A percentile compares a stretch with the other conserved stretches of the same genome.
Evolutionary conservation across 129 eudicot genomes (phyloP).

Genomic region (Helianthus tuberosus): DNA sequence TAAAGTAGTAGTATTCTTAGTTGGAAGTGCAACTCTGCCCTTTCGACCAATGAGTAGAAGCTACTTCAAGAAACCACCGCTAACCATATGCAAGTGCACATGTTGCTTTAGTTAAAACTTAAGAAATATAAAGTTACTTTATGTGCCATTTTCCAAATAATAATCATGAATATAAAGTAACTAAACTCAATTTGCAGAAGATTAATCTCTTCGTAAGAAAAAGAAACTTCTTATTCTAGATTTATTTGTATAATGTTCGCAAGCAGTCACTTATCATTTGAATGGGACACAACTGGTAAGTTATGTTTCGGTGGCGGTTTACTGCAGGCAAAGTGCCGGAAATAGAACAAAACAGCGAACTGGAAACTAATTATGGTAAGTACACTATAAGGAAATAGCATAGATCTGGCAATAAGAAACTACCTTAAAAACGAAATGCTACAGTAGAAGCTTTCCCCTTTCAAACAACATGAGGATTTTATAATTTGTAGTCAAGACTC

Average conservation of each 20-base stretch:
- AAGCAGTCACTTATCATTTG: background rate
- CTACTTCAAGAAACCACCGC: background rate
- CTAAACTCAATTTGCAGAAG: background rate
- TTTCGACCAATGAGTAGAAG: background rate
- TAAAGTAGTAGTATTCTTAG: slow-evolving; percentile 3
- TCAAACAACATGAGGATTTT: background rate
- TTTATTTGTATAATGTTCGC: background rate
- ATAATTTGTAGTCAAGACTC: background rate
- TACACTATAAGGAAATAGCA: background rate
- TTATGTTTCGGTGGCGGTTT: background rate
- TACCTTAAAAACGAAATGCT: background rate
- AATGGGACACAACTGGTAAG: background rate
- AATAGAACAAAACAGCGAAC: background rate
- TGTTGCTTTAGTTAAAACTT: background rate
- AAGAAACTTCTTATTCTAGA: background rate
- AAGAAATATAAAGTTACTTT: background rate
- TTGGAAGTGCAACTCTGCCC: slow-evolving; percentile 9
- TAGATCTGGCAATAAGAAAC: background rate
- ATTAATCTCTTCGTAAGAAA: background rate
- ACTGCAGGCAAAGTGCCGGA: slow-evolving; percentile 1
- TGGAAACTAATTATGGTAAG: background rate
- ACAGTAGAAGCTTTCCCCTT: background rate
- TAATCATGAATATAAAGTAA: background rate
- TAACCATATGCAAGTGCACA: slow-evolving; percentile 7
- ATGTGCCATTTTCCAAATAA: background rate